Base-by-base conservation (phyloP, 2,329 filamentous ascomycete genomes). In the Thelonectria discophora region DNA sequence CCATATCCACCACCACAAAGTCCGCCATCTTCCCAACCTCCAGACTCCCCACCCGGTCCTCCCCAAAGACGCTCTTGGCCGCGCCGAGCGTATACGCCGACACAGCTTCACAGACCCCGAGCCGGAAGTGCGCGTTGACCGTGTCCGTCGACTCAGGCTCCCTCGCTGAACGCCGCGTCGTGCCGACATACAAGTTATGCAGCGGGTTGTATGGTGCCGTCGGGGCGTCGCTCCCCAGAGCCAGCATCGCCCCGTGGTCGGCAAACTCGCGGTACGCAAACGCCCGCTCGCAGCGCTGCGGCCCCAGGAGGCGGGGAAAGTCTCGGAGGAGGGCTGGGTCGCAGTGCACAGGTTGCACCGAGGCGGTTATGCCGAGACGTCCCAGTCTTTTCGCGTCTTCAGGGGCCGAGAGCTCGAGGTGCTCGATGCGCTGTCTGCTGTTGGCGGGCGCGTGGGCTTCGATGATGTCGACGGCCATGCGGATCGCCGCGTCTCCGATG, bases 241-340 rank as follows among this genome's bases (percentile, higher is more conserved):
- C 83, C 1, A 87, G 73, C 5, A 75, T 69, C 0, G 84, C 82
- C 4, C 84, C 84, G 11, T 76, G 74, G 55, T 83, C 80, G 11
- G 78, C 77, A 13, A 88, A 87, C 53, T 88, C 85, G 34, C 79
- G 79, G 74, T 88, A 88, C 1, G 86, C 84, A 68, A 88, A 88
- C 0, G 85, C 85, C 21, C 86, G 79, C 54, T 76, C 77, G 70
- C 84, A 82, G 5, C 85, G 79, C 39, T 83, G 75, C 21, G 69
- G 65, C 0, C 86, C 86, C 3, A 88, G 73, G 13, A 88, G 77
- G 5, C 56, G 47, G 9, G 61, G 61, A 47, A 57, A 63, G 45
- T 56, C 58, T 2, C 58, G 58, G 17, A 61, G 53, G 4, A 61
- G 12, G 3, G 34, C 58, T 9, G 59, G 59, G 37, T 62, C 59